These are phyloP conservation scores for Haematococcus sp. DNA, from an alignment of 139 green algal genomes.

Conservation along the genomic window DNA sequence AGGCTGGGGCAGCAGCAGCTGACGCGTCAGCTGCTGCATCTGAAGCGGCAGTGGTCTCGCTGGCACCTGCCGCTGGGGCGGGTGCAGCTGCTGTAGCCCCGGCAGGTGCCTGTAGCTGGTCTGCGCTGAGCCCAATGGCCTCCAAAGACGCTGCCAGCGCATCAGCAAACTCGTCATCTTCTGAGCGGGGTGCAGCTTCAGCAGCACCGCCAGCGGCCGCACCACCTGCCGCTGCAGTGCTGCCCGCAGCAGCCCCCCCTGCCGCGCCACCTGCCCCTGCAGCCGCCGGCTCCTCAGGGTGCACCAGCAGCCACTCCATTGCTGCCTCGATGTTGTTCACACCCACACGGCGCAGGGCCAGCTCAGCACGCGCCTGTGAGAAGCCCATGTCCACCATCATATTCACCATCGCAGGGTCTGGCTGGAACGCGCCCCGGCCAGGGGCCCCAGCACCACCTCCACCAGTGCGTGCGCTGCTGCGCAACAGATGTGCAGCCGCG, in stretches of 20 bases:
- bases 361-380: constrained; percentile 55
- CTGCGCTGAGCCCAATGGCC: constrained; percentile 15
- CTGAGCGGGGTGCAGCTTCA: not conserved
- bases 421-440: constrained; percentile 7
- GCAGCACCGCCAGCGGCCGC: not conserved
- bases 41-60: not conserved
- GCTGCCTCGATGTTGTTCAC: constrained; percentile 84
- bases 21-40: not conserved
- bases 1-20: constrained; percentile 7
- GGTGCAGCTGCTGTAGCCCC: not conserved
- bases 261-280: not conserved
- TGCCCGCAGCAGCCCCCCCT: constrained; percentile 5
- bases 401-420: constrained; percentile 56
- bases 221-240: not conserved
- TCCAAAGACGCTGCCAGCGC: constrained; percentile 53
- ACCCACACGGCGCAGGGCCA: constrained; percentile 72
- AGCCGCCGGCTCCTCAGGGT: constrained; percentile 62
- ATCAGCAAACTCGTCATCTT: constrained; percentile 19
- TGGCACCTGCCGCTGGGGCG: not conserved
- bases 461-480: not conserved
- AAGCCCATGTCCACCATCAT: constrained; percentile 93
- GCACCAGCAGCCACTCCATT: constrained; percentile 90
- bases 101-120: constrained; percentile 18
- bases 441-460: constrained; percentile 6
- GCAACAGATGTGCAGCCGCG: constrained; percentile 16